Percentiles rank a stretch among this genome's conserved stretches.
Conservation (phyloP, 2,329 filamentous ascomycete species). For the Aureobasidium sp. region DNA sequence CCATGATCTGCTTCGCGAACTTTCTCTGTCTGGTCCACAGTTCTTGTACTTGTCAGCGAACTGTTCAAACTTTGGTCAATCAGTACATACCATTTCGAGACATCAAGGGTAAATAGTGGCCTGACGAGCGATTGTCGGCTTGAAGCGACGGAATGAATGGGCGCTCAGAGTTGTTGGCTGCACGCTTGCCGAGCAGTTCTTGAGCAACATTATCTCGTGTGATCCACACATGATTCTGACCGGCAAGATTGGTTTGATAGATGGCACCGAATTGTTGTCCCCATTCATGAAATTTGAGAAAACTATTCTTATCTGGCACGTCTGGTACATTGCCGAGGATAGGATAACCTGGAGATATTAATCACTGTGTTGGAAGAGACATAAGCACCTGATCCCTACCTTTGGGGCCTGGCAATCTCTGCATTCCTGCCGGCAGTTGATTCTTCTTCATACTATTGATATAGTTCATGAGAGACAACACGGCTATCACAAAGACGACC, state of each 20-base stretch:
- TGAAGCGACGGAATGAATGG: conserved; percentile 50
- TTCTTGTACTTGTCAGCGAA: conserved; percentile 5
- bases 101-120: conserved; percentile 50
- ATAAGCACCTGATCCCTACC: conserved; percentile 20
- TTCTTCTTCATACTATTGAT: conserved; percentile 24
- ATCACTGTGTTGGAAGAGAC: background rate
- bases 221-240: conserved; percentile 52
- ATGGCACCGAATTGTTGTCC: conserved; percentile 49
- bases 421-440: conserved; percentile 23
- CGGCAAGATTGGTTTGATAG: conserved; percentile 50
- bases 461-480: conserved; percentile 28
- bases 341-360: conserved; percentile 37
- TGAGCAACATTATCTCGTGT: conserved; percentile 46
- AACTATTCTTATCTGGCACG: conserved; percentile 47
- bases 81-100: conserved; percentile 44
- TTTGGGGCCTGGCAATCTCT: conserved; percentile 30
- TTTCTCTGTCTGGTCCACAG: conserved; percentile 48
- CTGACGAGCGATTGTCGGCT: conserved; percentile 48
- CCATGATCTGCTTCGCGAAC: conserved; percentile 52
- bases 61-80: background rate
- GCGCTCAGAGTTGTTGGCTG: conserved; percentile 51
- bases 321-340: conserved; percentile 48
- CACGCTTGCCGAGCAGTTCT: conserved; percentile 49
- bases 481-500: conserved; percentile 32
- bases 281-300: conserved; percentile 53